Percentiles rank a stretch among this genome's conserved stretches.
Evolutionary conservation across 1,284 basidiomycete species (phyloP).

Genomic region (Porodaedalea pini): DNA sequence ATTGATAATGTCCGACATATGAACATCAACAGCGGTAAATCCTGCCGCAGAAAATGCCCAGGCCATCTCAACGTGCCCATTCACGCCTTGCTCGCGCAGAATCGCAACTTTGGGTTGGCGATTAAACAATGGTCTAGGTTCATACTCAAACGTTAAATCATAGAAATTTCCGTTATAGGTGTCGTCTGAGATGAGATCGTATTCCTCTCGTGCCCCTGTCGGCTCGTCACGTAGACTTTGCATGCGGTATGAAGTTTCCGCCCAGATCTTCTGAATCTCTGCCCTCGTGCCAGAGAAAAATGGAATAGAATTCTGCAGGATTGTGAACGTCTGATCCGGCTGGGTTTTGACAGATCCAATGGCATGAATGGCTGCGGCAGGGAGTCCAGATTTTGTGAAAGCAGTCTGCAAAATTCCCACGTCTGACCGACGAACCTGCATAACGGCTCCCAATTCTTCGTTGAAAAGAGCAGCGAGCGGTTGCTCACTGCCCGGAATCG

Average conservation of each 20-base stretch:
- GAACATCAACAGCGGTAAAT: slow-evolving; percentile 92
- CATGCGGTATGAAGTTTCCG: slow-evolving; percentile 93
- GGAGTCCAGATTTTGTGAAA: slow-evolving; percentile 73
- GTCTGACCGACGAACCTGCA: slow-evolving; percentile 76
- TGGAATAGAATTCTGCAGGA: slow-evolving; percentile 50
- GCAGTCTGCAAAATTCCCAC: slow-evolving; percentile 55
- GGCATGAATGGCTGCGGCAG: slow-evolving; percentile 66
- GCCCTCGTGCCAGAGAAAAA: slow-evolving; percentile 69
- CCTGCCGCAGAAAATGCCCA: slow-evolving; percentile 94
- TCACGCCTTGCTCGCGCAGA: slow-evolving; percentile 96
- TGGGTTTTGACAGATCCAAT: slow-evolving; percentile 64
- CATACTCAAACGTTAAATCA: slow-evolving; percentile 65
- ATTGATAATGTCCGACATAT: slow-evolving; percentile 94
- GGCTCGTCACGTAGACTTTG: slow-evolving; percentile 88
- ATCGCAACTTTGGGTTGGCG: slow-evolving; percentile 88
- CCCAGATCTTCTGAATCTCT: slow-evolving; percentile 83
- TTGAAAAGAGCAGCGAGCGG: slow-evolving; percentile 82
- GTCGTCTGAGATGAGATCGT: slow-evolving; percentile 67
- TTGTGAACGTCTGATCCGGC: slow-evolving; percentile 58
- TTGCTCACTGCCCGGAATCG: slow-evolving; percentile 47
- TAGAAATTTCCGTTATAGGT: slow-evolving; percentile 71
- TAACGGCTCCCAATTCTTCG: slow-evolving; percentile 92
- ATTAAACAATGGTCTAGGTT: slow-evolving; percentile 35
- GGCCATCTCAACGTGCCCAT: slow-evolving; percentile 98
- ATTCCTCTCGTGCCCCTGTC: slow-evolving; percentile 78